Conservation (phyloP, 495 filamentous ascomycete species). For the Podospora comata region DNA sequence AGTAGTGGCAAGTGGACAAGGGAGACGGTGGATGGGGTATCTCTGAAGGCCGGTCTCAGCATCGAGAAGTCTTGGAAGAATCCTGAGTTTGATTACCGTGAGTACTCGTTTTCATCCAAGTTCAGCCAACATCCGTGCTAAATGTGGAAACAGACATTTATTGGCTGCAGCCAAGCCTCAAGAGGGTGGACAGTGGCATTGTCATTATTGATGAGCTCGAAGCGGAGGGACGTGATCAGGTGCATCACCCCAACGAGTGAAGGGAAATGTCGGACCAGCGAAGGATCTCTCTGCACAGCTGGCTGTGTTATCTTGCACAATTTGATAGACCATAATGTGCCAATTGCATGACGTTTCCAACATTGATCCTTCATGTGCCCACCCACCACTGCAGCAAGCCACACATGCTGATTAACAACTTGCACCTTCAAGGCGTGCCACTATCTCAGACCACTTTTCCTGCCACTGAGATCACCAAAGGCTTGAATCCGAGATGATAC, state of each 20-base stretch:
- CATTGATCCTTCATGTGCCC: too few species aligned
- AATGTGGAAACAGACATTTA: constrained; percentile 11
- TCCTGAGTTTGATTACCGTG: constrained; percentile 17
- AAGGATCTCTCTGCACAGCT: neutral
- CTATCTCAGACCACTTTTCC: neutral
- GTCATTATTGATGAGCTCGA: constrained; percentile 7
- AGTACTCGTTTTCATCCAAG: neutral
- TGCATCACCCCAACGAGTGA: neutral
- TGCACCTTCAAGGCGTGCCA: neutral
- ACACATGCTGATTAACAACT: too few species aligned
- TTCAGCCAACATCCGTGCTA: neutral
- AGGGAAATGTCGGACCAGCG: neutral
- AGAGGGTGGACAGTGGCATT: constrained; percentile 16
- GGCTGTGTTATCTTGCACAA: neutral
- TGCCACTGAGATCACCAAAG: neutral
- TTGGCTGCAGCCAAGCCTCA: constrained; percentile 16
- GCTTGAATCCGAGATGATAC: neutral
- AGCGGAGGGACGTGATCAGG: neutral
- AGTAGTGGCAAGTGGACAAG: constrained; percentile 20
- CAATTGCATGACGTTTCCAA: neutral
- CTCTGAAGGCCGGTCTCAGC: constrained; percentile 8
- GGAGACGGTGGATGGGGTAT: constrained; percentile 1
- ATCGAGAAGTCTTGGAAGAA: constrained; percentile 11
- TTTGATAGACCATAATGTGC: neutral
- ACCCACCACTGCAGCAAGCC: too few species aligned